phyloP scores from a whole-genome alignment of 345 rosid genomes.

The Salix brachista region DNA sequence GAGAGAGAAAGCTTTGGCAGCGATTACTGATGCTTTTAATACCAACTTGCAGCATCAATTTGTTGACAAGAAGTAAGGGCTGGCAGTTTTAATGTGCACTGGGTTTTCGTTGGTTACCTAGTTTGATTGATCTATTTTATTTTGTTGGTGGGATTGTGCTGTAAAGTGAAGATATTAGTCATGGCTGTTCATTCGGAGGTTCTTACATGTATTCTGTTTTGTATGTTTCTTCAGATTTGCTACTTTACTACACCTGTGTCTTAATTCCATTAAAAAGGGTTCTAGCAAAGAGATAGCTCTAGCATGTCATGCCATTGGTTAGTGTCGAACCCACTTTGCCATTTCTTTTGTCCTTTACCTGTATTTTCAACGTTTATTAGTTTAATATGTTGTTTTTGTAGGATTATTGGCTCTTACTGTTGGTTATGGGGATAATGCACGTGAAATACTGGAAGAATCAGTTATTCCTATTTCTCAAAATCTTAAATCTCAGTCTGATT shows the following conservation, averaged over 20 bases:
- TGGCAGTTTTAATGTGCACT: not conserved
- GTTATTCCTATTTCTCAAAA: conserved; percentile 58
- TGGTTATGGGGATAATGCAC: conserved; percentile 59
- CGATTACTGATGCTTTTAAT: conserved; percentile 69
- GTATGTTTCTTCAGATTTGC: conserved; percentile 50
- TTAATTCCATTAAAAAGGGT: conserved; percentile 64
- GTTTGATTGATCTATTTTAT: not conserved
- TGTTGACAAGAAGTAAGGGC: conserved; percentile 71
- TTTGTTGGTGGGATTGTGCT: not conserved
- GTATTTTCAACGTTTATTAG: not conserved
- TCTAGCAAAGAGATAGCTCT: conserved; percentile 64
- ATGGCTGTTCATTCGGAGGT: not conserved
- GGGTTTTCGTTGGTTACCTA: not conserved
- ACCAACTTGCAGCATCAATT: conserved; percentile 65
- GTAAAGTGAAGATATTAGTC: no score
- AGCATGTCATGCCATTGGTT: conserved; percentile 73
- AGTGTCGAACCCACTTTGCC: conserved; percentile 14
- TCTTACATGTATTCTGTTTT: not conserved
- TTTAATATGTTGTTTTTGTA: conserved; percentile 22
- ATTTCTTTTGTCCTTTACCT: not conserved
- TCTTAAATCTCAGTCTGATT: conserved; percentile 58
- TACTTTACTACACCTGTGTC: conserved; percentile 72
- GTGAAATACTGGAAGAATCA: conserved; percentile 63
- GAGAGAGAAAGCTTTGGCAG: conserved; percentile 70
- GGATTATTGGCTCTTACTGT: conserved; percentile 84